Evolutionary conservation across 2,329 filamentous ascomycete genomes (phyloP).

Genomic region (Colletotrichum paranaense): DNA sequence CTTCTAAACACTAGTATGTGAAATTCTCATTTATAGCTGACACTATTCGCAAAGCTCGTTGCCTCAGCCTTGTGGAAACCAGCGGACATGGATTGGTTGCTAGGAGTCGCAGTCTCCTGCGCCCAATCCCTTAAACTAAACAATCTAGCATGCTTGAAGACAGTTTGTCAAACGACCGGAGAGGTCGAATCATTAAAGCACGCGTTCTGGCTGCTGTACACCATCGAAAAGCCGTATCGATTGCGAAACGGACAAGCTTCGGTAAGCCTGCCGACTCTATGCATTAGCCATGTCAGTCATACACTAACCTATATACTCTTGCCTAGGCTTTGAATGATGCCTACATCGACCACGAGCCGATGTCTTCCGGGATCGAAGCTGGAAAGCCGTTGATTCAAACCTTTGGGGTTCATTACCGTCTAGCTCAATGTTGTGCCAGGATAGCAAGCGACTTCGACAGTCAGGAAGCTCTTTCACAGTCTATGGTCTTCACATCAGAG

Average conservation of each 20-base stretch:
- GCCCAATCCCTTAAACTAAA: not conserved
- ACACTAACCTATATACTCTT: not conserved
- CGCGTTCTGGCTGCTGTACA: slow-evolving; percentile 1
- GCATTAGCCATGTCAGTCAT: not conserved
- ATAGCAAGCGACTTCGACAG: not conserved
- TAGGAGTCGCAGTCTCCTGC: not conserved
- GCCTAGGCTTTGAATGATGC: not conserved
- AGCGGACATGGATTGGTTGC: not conserved
- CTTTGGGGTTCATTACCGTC: not conserved
- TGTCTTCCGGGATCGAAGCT: not conserved
- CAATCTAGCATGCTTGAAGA: not conserved
- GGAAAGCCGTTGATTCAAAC: not conserved
- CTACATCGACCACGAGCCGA: not conserved
- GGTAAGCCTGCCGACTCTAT: not conserved
- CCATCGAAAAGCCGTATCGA: not conserved
- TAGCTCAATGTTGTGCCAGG: not conserved
- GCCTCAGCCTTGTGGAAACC: not conserved
- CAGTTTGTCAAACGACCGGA: not conserved
- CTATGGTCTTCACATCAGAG: not conserved
- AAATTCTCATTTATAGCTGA: not conserved
- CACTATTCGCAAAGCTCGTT: not conserved
- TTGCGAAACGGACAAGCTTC: not conserved
- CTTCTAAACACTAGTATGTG: too few species aligned
- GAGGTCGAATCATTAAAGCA: not conserved
- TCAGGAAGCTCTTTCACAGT: not conserved